Evolutionary conservation across 345 rosid genomes (phyloP).

Genomic region (Passiflora organensis): DNA sequence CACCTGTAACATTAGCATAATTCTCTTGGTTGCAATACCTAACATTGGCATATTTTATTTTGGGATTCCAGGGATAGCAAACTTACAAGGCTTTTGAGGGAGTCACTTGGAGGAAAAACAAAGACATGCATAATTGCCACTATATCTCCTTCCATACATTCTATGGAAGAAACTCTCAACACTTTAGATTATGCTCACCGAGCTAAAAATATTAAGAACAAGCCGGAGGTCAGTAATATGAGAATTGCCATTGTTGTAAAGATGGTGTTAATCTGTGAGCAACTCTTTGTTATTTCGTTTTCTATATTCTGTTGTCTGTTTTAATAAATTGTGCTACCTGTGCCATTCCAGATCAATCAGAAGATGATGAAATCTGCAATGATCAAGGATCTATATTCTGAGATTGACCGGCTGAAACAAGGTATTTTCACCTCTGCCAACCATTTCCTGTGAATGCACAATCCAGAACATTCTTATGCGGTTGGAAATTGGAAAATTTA

Average conservation of each 20-base stretch:
- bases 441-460: neutral
- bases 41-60: conserved; percentile 16
- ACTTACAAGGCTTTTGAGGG: conserved; percentile 90
- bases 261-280: neutral
- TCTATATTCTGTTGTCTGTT: too few species aligned
- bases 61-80: conserved; percentile 79
- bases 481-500: neutral
- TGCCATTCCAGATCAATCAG: conserved; percentile 71
- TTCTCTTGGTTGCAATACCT: conserved; percentile 9
- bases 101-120: conserved; percentile 96
- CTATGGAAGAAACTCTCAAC: conserved; percentile 96
- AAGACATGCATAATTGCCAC: conserved; percentile 99
- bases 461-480: neutral
- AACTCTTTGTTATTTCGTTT: conserved; percentile 4
- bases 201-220: conserved; percentile 97
- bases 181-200: conserved; percentile 98
- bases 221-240: conserved; percentile 67
- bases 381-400: conserved; percentile 95
- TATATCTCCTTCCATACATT: conserved; percentile 82
- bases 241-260: neutral
- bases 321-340: conserved; percentile 11
- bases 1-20: neutral
- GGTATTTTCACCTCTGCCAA: conserved; percentile 38
- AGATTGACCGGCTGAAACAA: conserved; percentile 95
- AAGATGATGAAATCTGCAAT: conserved; percentile 99